Base-by-base conservation (phyloP, 2,329 filamentous ascomycete genomes). In the Pseudohalonectria lignicola region DNA sequence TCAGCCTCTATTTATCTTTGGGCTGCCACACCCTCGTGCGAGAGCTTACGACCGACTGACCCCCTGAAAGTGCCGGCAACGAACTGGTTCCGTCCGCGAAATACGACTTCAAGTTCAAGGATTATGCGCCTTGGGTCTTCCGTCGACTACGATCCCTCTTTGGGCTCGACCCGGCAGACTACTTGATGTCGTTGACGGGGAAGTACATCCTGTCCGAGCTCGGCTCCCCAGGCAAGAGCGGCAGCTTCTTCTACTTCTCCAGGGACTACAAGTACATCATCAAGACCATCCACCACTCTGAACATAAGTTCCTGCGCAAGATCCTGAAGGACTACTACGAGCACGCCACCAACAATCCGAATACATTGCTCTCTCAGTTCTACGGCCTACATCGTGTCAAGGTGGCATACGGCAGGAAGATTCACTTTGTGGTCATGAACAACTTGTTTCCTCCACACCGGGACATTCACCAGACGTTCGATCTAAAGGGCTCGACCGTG, bases 31-130 rank as follows among this genome's bases (percentile, higher is more conserved):
- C 6, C 13, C 5, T 20, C 13, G 9, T 10, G 11, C 11, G 25
- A n/a, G n/a, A n/a, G n/a, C n/a, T n/a, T n/a, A n/a, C n/a, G n/a
- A n/a, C n/a, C n/a, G n/a, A n/a, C n/a, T n/a, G n/a, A n/a, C n/a
- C 23, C 12, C 28, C 26, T n/a, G 31, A 41, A 53, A 88, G 84
- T 55, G 93, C 88, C 47, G 92, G 92, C 47, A 95, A 95, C 59
- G 92, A 98, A 66, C 69, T 98, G 57, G 94, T 94, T 5, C 92
- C 92, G 17, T 95, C 90, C 44, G 88, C 92, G 49, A 96, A 98
- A 63, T 98, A 98, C 67, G 92, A 98, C 65, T 98, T 98, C 78
- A 98, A 98, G 62, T 98, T 98, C 72, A 98, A 98, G 66, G 92
- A 98, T 64, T 98, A 98, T 61, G 90, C 90, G n/a, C 92, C 92